Evolutionary conservation across 352 stramenopile genomes (phyloP), one percentile per base, ranked within the genome.

Genomic region (Pythium oligandrum): DNA sequence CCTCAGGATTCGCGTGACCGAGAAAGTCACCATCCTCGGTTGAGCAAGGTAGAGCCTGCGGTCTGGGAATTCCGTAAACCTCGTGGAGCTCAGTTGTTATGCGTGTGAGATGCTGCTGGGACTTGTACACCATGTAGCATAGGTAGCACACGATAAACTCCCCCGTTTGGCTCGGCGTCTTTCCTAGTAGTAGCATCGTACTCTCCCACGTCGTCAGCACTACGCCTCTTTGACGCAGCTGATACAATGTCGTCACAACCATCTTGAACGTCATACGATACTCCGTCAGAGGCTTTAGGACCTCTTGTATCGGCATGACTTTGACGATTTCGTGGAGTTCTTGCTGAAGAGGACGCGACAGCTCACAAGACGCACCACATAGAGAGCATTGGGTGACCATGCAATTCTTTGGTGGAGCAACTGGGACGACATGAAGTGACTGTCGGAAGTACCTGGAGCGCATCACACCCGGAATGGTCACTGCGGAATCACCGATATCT

Each of bases 221-320:
- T 3, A 84, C 56, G 2, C 75, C 83, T 5, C 83, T 78, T 43
- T 91, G 78, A 4, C 80, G 72, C 38, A 90, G 64, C 10, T 78
- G 58, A 39, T 75, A 86, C 4, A 93, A 72, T 30, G 80, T 90
- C 3, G 87, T 70, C 4, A 79, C 51, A 1, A 73, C 79, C 81
- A 92, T 93, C 6, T 86, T 90, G 45, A 88, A 53, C 6, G 78
- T 92, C 81, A 93, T 88, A 31, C 77, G 66, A 44, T 86, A 90
- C 49, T 82, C 73, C 0, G 71, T 56, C 10, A 78, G 38, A 30
- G 63, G 59, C 9, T 67, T 60, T 30, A 75, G 55, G 30, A 84
- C 39, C 9, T 73, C 60, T 66, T 51, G 11, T n/a, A 53, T 49
- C 60, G 38, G 45, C 38, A 42, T 42, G 7, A 12, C 38, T 5